phyloP scores from a whole-genome alignment of 345 rosid genomes.

The Moringa oleifera region DNA sequence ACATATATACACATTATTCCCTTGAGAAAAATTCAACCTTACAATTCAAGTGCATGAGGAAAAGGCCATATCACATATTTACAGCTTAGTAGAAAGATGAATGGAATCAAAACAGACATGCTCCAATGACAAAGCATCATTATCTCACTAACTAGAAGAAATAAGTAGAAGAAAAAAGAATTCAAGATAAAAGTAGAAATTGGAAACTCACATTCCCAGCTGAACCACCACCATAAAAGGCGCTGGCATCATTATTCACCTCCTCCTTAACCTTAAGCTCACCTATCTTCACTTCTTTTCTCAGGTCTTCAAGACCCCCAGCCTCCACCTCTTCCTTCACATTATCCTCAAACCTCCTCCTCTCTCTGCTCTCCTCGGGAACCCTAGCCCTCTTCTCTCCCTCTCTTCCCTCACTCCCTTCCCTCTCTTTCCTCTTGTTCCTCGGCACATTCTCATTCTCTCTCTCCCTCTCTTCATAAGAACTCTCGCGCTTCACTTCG shows the following conservation, averaged over 20 bases:
- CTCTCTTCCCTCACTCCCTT: slow-evolving; percentile 26
- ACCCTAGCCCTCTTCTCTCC: slow-evolving; percentile 44
- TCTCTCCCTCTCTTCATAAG: slow-evolving; percentile 33
- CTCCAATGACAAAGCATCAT: too few species aligned
- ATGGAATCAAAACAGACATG: too few species aligned
- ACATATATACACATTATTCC: too few species aligned
- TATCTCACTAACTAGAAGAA: background rate
- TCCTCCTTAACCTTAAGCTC: slow-evolving; percentile 28
- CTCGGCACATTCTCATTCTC: slow-evolving; percentile 24
- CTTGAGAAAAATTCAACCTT: too few species aligned
- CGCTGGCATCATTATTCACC: slow-evolving; percentile 19
- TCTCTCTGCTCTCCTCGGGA: slow-evolving; percentile 32
- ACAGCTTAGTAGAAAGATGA: too few species aligned
- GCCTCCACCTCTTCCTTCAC: slow-evolving; percentile 18
- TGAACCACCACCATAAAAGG: slow-evolving; percentile 19
- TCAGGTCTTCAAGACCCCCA: slow-evolving; percentile 14
- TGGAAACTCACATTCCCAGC: slow-evolving; percentile 45
- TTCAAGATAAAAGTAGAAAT: background rate
- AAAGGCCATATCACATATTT: too few species aligned
- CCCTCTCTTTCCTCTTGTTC: slow-evolving; percentile 35
- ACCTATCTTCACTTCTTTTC: slow-evolving; percentile 14
- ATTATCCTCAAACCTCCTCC: slow-evolving; percentile 53
- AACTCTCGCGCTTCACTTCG: slow-evolving; percentile 29
- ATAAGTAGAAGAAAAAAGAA: slow-evolving; percentile 1
- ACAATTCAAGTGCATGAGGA: too few species aligned